phyloP scores from a whole-genome alignment of 2,329 filamentous ascomycete genomes.

The Aureobasidium leucospermi region DNA sequence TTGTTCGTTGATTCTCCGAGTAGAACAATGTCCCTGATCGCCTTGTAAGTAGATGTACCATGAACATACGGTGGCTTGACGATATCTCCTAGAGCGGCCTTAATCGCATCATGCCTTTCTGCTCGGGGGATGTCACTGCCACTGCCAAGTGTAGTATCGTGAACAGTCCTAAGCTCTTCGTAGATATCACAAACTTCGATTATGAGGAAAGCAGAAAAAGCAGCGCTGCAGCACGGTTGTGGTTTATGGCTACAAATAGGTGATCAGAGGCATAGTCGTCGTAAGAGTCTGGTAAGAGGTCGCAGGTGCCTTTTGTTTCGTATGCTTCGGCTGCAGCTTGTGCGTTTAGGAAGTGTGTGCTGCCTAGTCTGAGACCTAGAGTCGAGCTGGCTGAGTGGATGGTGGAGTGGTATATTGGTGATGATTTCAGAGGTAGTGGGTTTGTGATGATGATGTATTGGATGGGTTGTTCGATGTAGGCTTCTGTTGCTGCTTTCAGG shows the following conservation, averaged over 20 bases:
- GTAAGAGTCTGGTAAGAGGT: too few relatives aligned
- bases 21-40: background rate
- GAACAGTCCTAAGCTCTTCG: too few relatives aligned
- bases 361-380: background rate
- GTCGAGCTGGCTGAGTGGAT: background rate
- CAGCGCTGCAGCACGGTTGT: background rate
- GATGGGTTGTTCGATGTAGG: background rate
- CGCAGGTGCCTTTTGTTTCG: background rate
- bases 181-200: too few relatives aligned
- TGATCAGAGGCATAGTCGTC: too few relatives aligned
- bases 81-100: too few relatives aligned
- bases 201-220: background rate
- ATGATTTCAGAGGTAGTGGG: background rate
- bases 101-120: background rate
- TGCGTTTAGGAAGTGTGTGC: background rate
- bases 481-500: background rate
- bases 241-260: background rate
- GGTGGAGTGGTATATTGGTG: background rate
- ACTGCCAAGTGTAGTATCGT: background rate
- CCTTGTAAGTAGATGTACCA: too few relatives aligned
- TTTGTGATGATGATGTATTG: background rate
- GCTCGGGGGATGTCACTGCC: background rate
- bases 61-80: too few relatives aligned
- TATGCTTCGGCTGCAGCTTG: background rate
- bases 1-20: background rate